Conservation (phyloP, 2,329 filamentous ascomycete species). For the Helotiales sp. region DNA sequence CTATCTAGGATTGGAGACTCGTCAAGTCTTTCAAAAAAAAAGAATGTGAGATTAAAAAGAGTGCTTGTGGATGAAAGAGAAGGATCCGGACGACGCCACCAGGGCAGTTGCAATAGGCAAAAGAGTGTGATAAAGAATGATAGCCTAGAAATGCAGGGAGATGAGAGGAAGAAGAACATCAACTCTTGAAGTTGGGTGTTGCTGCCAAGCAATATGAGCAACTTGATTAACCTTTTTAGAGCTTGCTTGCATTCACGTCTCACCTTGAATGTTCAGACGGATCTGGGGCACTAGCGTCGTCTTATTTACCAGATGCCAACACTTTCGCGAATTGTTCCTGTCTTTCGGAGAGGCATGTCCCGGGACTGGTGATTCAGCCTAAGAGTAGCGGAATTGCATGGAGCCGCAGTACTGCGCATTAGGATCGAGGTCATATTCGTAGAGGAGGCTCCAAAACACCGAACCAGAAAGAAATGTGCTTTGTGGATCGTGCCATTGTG, state of each 20-base stretch:
- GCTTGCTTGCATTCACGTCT: neutral
- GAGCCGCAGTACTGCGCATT: too few species aligned
- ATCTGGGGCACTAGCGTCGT: slow-evolving; percentile 8
- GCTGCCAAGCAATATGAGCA: neutral
- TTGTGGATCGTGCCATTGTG: too few species aligned
- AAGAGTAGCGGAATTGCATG: neutral
- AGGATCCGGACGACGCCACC: neutral
- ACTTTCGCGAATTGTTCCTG: neutral
- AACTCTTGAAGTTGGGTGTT: neutral
- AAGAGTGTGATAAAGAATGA: neutral
- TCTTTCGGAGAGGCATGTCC: neutral
- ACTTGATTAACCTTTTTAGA: neutral
- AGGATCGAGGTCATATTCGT: too few species aligned
- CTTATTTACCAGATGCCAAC: neutral
- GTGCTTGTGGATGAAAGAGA: neutral
- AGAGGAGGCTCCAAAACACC: too few species aligned
- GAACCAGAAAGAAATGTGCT: too few species aligned
- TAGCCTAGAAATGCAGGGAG: neutral
- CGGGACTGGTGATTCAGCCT: neutral
- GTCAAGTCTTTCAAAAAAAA: too few species aligned
- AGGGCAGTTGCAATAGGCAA: neutral
- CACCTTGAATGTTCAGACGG: slow-evolving; percentile 7
- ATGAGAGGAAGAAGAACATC: neutral
- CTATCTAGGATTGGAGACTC: too few species aligned
- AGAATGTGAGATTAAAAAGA: neutral